Evolutionary conservation across 1,284 basidiomycete genomes (phyloP).

Genomic region (Trichosporon inkin): DNA sequence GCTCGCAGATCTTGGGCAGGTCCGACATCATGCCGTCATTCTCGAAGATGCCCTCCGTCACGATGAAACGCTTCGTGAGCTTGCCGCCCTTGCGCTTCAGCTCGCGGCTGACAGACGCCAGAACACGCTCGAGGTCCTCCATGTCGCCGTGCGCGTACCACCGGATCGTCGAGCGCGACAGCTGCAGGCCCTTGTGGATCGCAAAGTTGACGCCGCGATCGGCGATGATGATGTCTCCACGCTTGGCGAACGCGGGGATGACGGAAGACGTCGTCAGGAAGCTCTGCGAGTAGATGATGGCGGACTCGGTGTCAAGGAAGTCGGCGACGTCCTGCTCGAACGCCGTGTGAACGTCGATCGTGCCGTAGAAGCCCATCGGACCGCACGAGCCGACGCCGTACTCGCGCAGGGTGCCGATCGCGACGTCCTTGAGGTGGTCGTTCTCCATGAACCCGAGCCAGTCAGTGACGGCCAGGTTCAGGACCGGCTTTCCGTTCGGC

Average conservation of each 20-base stretch:
- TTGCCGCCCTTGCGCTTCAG: conserved; percentile 74
- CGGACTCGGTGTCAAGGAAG: conserved; percentile 80
- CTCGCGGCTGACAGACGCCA: conserved; percentile 80
- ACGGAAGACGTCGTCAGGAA: conserved; percentile 91
- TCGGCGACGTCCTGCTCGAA: conserved; percentile 84
- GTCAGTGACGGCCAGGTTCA: conserved; percentile 88
- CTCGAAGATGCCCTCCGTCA: conserved; percentile 96
- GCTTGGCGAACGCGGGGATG: conserved; percentile 95
- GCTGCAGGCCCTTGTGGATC: conserved; percentile 96
- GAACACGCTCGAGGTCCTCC: conserved; percentile 79
- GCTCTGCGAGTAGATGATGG: conserved; percentile 92
- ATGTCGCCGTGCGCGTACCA: conserved; percentile 98
- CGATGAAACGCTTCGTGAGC: conserved; percentile 87
- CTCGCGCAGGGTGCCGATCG: conserved; percentile 78
- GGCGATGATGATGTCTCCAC: conserved; percentile 96
- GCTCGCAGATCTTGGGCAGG: conserved; percentile 76
- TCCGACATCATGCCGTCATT: conserved; percentile 88
- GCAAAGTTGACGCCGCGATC: conserved; percentile 91
- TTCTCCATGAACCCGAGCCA: conserved; percentile 87
- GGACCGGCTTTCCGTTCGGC: conserved; percentile 66
- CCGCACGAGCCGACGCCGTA: conserved; percentile 96
- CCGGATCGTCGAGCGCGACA: conserved; percentile 83
- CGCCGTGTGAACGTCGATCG: conserved; percentile 86
- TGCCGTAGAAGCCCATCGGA: conserved; percentile 96
- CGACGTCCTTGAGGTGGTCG: conserved; percentile 78